phyloP scores from a whole-genome alignment of 495 filamentous ascomycete species.

The Articulospora tetracladia region DNA sequence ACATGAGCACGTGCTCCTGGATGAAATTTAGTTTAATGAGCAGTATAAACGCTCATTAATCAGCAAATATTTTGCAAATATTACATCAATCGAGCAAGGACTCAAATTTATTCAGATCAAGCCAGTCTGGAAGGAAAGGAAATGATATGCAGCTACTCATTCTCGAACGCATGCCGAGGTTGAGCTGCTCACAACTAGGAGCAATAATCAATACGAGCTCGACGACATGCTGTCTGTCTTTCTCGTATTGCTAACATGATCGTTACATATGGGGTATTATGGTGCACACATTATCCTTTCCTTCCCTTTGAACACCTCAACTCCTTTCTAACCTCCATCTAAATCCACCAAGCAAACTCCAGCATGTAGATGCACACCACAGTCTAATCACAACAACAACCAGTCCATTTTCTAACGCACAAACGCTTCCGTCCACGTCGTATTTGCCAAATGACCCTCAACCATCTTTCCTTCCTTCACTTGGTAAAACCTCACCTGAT shows the following conservation, averaged over 20 bases:
- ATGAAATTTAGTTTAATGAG: no score
- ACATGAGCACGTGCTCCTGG: no score
- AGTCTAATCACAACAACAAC: neutral
- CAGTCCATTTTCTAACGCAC: neutral
- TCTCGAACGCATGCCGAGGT: neutral
- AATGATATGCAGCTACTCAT: neutral
- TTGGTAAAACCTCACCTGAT: conserved; percentile 5
- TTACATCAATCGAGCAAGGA: no score
- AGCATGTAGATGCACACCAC: no score
- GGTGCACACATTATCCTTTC: neutral
- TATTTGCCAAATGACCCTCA: neutral
- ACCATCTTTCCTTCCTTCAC: neutral
- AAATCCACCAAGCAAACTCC: neutral
- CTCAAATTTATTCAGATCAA: no score
- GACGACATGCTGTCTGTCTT: no score
- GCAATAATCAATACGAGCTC: neutral
- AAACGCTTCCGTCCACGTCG: conserved; percentile 6
- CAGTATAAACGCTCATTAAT: no score
- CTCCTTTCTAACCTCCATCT: neutral
- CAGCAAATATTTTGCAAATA: no score
- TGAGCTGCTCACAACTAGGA: neutral
- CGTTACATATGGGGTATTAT: neutral
- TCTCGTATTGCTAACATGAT: neutral
- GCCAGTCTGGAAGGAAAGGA: neutral
- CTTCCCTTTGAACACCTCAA: neutral